phyloP scores from a whole-genome alignment of 176 grass and related monocot genomes.

The Eleusine indica region DNA sequence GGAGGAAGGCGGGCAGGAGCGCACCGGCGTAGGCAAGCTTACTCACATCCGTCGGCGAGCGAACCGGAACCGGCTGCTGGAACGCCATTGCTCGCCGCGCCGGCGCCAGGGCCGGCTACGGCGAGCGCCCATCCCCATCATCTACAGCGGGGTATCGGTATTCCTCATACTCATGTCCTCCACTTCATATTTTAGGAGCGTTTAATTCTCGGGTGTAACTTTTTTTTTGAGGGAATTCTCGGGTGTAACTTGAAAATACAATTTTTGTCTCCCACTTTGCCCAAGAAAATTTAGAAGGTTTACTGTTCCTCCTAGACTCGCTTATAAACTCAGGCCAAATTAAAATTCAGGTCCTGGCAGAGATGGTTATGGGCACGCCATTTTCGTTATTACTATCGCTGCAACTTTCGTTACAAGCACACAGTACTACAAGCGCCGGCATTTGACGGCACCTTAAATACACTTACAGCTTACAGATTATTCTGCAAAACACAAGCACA shows the following conservation, averaged over 20 bases:
- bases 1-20: background rate
- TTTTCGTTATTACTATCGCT: slow-evolving; percentile 28
- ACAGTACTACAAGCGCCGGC: slow-evolving; percentile 10
- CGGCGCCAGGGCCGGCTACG: background rate
- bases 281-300: background rate
- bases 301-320: background rate
- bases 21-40: background rate
- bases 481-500: background rate
- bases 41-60: background rate
- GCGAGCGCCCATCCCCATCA: background rate
- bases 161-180: background rate
- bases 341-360: background rate
- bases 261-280: background rate
- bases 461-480: background rate
- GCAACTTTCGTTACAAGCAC: slow-evolving; percentile 47
- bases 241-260: background rate
- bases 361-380: background rate
- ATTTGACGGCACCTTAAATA: slow-evolving; percentile 27
- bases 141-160: background rate
- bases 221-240: background rate
- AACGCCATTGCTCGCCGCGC: background rate
- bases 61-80: background rate
- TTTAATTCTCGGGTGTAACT: background rate
- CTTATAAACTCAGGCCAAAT: background rate
- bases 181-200: background rate